phyloP scores from a whole-genome alignment of 192 early-diverging fungal species.

The Backusella westeae region DNA sequence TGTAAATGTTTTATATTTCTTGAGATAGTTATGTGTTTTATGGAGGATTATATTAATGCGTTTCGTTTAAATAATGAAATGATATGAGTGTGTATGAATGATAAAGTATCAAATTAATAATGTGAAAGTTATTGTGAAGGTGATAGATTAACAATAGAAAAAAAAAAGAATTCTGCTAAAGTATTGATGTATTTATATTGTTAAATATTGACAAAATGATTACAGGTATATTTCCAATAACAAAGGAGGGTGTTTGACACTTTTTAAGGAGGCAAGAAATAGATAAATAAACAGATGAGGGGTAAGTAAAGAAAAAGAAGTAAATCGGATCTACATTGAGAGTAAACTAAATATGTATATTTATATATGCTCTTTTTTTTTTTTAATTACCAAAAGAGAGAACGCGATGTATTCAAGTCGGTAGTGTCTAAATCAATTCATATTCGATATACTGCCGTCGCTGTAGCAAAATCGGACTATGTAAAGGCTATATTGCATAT shows the following conservation, averaged over 20 bases:
- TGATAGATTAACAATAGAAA: not conserved
- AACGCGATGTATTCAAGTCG: not conserved
- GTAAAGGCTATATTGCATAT: constrained; percentile 7
- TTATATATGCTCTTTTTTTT: not conserved
- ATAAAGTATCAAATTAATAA: not conserved
- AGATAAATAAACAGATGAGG: not conserved
- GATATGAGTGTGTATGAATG: not conserved
- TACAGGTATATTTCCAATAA: constrained; percentile 15
- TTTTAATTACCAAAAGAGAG: constrained; percentile 1
- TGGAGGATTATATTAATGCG: not conserved
- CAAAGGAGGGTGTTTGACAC: constrained; percentile 19
- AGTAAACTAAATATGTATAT: not conserved
- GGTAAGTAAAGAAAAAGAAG: not conserved
- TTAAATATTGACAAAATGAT: not conserved
- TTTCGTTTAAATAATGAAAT: not conserved
- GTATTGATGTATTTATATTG: constrained; percentile 5
- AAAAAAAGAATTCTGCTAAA: not conserved
- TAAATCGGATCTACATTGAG: constrained; percentile 7
- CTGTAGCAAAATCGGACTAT: constrained; percentile 2
- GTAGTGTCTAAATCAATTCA: not conserved
- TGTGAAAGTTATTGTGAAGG: not conserved
- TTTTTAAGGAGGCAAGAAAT: constrained; percentile 5
- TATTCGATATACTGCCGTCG: constrained; percentile 2
- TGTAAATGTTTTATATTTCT: not conserved
- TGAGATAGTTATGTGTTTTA: not conserved